Conservation (phyloP, 1,139 yeast species). For the Yamadazyma blattariae region DNA sequence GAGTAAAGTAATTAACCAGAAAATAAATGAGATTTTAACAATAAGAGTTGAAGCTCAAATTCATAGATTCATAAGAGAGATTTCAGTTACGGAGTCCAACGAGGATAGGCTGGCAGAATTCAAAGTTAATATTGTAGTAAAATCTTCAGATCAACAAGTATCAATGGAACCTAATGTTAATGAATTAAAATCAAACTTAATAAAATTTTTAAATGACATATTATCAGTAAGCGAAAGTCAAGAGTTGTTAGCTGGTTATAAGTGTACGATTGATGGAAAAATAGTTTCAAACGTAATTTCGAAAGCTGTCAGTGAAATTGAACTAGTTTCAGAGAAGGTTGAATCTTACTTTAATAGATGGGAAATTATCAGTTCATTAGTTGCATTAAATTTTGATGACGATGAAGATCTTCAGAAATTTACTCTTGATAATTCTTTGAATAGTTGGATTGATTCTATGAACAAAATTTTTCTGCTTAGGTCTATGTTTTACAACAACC, state of each 20-base stretch:
- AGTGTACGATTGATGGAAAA: not conserved
- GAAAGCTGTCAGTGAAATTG: constrained; percentile 10
- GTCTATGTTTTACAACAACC: constrained; percentile 51
- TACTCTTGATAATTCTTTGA: constrained; percentile 30
- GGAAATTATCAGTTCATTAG: constrained; percentile 55
- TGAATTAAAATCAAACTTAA: constrained; percentile 17
- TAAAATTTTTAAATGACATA: constrained; percentile 2
- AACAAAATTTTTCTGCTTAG: constrained; percentile 46
- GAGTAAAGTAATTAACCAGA: constrained; percentile 37
- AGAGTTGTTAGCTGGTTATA: not conserved
- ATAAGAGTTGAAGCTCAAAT: constrained; percentile 4
- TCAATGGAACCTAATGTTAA: constrained; percentile 30
- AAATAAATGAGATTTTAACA: constrained; percentile 25
- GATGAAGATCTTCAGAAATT: constrained; percentile 18
- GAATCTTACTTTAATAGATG: constrained; percentile 44
- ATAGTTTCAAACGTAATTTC: not conserved
- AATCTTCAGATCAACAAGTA: constrained; percentile 43
- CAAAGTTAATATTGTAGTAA: constrained; percentile 25
- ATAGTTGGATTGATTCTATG: constrained; percentile 48
- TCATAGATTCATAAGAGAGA: constrained; percentile 14
- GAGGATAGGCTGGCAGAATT: not conserved
- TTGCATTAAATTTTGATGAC: constrained; percentile 43
- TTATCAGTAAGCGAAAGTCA: constrained; percentile 1
- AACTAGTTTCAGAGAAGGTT: constrained; percentile 10
- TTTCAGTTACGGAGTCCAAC: not conserved